phyloP scores from a whole-genome alignment of 495 filamentous ascomycete genomes.

The Entonaema liquescens region DNA sequence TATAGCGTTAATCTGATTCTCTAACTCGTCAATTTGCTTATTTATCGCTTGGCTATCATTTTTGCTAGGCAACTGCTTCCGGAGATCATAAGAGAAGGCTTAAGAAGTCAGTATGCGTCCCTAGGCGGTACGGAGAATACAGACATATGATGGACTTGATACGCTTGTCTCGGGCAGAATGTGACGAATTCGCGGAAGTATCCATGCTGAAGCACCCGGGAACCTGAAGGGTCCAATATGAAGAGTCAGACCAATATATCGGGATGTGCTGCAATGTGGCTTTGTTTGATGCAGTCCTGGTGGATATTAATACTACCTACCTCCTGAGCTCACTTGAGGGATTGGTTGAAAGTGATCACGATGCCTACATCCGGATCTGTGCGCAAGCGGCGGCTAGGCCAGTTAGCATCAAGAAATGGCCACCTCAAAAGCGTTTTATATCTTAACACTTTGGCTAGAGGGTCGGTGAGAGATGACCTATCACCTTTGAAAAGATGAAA shows the following conservation, averaged over 20 bases:
- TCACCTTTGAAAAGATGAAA: neutral
- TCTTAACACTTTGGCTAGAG: neutral
- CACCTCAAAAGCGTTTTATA: neutral
- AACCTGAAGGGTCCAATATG: neutral
- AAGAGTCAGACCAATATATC: slow-evolving; percentile 13
- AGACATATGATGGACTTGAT: slow-evolving; percentile 39
- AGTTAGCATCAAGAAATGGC: neutral
- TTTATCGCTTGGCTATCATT: slow-evolving; percentile 6
- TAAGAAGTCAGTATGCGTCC: slow-evolving; percentile 22
- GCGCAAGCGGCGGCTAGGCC: neutral
- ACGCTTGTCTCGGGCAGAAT: slow-evolving; percentile 29
- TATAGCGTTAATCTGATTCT: slow-evolving; percentile 35
- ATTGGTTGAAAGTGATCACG: slow-evolving; percentile 2
- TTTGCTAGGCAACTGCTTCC: slow-evolving; percentile 33
- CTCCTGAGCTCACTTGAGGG: slow-evolving; percentile 8
- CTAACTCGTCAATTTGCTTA: slow-evolving; percentile 30
- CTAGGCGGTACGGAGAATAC: slow-evolving; percentile 13
- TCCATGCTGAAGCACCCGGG: slow-evolving; percentile 21
- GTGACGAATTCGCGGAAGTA: slow-evolving; percentile 14
- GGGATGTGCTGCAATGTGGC: slow-evolving; percentile 15
- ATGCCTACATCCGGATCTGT: neutral
- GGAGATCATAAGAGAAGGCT: slow-evolving; percentile 48
- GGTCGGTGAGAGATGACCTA: neutral
- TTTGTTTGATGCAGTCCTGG: slow-evolving; percentile 13
- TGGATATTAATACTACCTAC: slow-evolving; percentile 12